Base-by-base conservation (phyloP, 768 basidiomycete genomes). In the Gloeostereum incarnatum region DNA sequence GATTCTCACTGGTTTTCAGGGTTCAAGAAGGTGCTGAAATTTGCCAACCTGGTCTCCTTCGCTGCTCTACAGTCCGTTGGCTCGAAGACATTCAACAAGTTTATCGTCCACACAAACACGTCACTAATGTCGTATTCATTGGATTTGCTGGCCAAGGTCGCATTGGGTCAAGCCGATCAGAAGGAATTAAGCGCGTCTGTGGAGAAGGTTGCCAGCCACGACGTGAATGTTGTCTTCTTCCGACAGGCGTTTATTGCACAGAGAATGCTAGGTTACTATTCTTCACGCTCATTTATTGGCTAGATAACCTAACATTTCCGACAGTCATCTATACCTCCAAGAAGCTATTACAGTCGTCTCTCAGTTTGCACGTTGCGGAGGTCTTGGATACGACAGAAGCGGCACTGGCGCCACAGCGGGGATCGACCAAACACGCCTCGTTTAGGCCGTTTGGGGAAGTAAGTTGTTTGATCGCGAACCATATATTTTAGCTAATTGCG, bases 401-500 rank as follows among this genome's bases (percentile, higher is more conserved):
- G 13, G 49, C 51, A n/a, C 35, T 54, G 14, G 49, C 59, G 3
- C 64, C 70, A 0, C 53, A 61, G 39, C 63, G 69, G 9, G 48
- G 42, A 22, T 49, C 46, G 2, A 54, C 46, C 13, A 36, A 50
- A 1, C 46, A 44, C 24, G 40, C 45, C n/a, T 74, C 71, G 1
- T 88, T 84, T 55, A 63, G 71, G 14, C 60, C 68, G 1, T 82
- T 73, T 48, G 82, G 83, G 27, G 74, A 81, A 55, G 86, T 88
- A 45, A 36, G 72, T 49, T 29, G 11, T 16, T 13, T 36, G 21
- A 31, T n/a, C n/a, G n/a, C n/a, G n/a, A n/a, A n/a, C 13, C 14
- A 24, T 25, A 26, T 21, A 30, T 17, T 40, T 21, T 37, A 24
- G 20, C 27, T 36, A 31, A 49, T 13, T 19, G 4, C 21, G 26